Evolutionary conservation across 805 yeast species (phyloP).

Genomic region (Yarrowia hollandica): DNA sequence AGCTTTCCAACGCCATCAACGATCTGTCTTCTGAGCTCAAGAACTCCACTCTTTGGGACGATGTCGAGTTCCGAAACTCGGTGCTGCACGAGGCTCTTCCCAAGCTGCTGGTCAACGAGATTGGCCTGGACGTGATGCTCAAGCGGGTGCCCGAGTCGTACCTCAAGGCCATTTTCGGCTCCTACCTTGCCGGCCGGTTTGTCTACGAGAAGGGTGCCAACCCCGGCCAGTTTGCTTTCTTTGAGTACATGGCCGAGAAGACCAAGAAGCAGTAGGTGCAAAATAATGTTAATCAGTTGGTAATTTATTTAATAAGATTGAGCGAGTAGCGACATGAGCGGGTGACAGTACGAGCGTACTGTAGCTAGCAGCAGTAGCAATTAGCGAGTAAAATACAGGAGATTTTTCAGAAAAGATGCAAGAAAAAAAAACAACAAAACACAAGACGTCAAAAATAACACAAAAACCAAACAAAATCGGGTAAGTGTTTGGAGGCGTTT

Average conservation of each 20-base stretch:
- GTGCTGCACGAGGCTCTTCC: slow-evolving; percentile 81
- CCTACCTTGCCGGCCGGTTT: slow-evolving; percentile 78
- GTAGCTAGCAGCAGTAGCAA: no score
- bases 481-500: no score
- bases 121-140: slow-evolving; percentile 64
- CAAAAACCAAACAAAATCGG: no score
- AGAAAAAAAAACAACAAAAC: no score
- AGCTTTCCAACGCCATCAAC: slow-evolving; percentile 78
- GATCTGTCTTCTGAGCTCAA: slow-evolving; percentile 83
- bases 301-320: neutral
- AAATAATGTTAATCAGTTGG: no score
- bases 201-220: slow-evolving; percentile 80
- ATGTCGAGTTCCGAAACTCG: slow-evolving; percentile 69
- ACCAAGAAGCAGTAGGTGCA: slow-evolving; percentile 29
- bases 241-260: slow-evolving; percentile 46
- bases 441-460: no score
- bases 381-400: no score
- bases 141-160: slow-evolving; percentile 83
- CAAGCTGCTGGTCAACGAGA: slow-evolving; percentile 58
- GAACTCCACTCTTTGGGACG: slow-evolving; percentile 80
- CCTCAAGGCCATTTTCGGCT: slow-evolving; percentile 83
- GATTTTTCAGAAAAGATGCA: no score
- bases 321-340: no score
- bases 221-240: slow-evolving; percentile 62
- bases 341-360: no score